Percentiles rank a stretch among this genome's conserved stretches.
Conservation (phyloP, 108 stramenopile species). For the Hondaea fermentalgiana region DNA sequence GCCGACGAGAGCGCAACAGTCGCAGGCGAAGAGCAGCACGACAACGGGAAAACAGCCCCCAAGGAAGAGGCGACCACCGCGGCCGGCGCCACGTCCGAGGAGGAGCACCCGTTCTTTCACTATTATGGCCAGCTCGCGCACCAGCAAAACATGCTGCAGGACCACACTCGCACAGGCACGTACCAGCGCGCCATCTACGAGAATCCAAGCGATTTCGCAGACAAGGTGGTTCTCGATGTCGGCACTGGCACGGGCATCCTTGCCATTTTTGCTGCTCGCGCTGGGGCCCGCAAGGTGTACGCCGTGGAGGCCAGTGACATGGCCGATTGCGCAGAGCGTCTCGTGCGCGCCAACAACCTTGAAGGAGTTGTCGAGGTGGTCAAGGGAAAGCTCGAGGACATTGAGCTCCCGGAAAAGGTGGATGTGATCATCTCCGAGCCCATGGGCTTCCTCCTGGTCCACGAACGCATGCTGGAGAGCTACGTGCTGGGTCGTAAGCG, state of each 20-base stretch:
- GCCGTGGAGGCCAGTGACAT: conserved; percentile 55
- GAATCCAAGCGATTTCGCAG: conserved; percentile 46
- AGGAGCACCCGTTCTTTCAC: conserved; percentile 35
- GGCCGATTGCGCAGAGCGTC: conserved; percentile 40
- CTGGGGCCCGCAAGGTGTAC: conserved; percentile 50
- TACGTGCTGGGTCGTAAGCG: conserved; percentile 47
- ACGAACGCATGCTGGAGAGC: conserved; percentile 60
- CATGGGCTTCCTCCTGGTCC: conserved; percentile 59
- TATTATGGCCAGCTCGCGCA: conserved; percentile 41
- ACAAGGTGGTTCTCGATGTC: conserved; percentile 56
- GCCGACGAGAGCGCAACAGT: background rate
- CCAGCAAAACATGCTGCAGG: conserved; percentile 59
- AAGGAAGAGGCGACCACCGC: background rate
- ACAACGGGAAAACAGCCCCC: background rate
- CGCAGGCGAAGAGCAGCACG: background rate
- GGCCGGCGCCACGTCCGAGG: background rate
- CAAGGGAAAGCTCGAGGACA: conserved; percentile 52
- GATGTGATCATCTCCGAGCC: conserved; percentile 62
- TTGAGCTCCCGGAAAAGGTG: conserved; percentile 55
- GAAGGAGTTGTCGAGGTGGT: conserved; percentile 17
- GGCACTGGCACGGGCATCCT: conserved; percentile 60
- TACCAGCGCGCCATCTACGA: conserved; percentile 48
- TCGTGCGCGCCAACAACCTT: conserved; percentile 29
- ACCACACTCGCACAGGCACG: conserved; percentile 49
- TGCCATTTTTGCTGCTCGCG: conserved; percentile 56